Evolutionary conservation across 106 monocot genomes (phyloP), one percentile per base, ranked within the genome.

Genomic region (Allium fistulosum): DNA sequence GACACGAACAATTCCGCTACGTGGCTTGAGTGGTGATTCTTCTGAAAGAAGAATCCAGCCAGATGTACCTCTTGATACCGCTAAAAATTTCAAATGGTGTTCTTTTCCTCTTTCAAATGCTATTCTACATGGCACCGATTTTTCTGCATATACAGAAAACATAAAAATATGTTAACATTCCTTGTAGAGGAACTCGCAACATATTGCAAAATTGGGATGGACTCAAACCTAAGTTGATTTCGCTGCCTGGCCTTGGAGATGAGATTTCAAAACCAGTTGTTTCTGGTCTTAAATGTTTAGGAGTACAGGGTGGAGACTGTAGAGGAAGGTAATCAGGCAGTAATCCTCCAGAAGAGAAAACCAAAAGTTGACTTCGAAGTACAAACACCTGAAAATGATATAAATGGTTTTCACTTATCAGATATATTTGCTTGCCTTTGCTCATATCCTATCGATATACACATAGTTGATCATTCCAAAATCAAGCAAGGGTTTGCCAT

Each of bases 31-130:
- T 11, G 87, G 80, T 10, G 77, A 76, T 79, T 92, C 97, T 75
- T 97, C 92, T 58, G 83, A 68, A 75, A 97, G 82, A 17, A 97
- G 78, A 75, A 97, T 49, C 97, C 97, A 97, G 10, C 97, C 97
- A 69, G 80, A 87, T 46, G 74, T 80, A 59, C 81, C 92, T 63
- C 53, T 81, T 13, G 97, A 86, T 51, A 97, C 45, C n/a, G 89
- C 89, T 74, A 92, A 66, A 75, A 97, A 92, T 17, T 60, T 76
- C 14, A 92, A 86, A 58, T 90, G 84, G 46, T 84, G 87, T 75
- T 97, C 97, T 82, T 87, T 97, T 15, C 97, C 97, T 74, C 92
- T 89, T 69, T 97, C 92, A 69, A 97, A 97, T 76, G 97, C 97
- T 84, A 97, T 92, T 81, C 92, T 86, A 74, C 97, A 97, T 63